Conservation (phyloP, 2,329 filamentous ascomycete species). For the Hortaea sp. region DNA sequence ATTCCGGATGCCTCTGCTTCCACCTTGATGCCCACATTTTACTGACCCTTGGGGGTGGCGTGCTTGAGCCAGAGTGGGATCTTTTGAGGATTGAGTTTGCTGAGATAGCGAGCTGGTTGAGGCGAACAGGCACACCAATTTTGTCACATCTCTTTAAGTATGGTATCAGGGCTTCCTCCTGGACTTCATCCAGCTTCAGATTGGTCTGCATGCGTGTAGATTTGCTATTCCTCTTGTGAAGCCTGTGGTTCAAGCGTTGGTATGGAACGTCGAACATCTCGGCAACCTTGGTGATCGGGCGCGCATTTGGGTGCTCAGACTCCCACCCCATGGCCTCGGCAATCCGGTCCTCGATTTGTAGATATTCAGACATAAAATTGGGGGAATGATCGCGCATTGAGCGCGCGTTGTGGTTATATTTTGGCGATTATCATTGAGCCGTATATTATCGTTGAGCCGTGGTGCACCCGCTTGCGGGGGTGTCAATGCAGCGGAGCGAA, state of each 20-base stretch:
- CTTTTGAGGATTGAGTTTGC: neutral
- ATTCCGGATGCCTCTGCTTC: neutral
- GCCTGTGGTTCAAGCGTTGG: neutral
- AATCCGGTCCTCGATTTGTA: neutral
- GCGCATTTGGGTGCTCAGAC: too few relatives aligned
- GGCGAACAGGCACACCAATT: neutral
- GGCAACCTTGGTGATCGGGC: neutral
- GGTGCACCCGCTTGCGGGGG: too few relatives aligned
- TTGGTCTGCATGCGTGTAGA: neutral
- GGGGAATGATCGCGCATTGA: too few relatives aligned
- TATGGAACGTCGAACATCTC: neutral
- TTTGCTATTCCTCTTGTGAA: neutral
- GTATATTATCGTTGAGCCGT: too few relatives aligned
- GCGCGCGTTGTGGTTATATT: too few relatives aligned
- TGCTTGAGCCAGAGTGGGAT: neutral
- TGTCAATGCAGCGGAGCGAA: too few relatives aligned
- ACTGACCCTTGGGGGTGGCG: neutral
- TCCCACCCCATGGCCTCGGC: neutral
- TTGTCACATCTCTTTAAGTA: neutral
- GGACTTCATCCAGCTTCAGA: neutral
- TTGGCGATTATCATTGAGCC: too few relatives aligned
- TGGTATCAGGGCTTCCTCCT: neutral
- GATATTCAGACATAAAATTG: neutral
- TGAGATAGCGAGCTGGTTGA: neutral
- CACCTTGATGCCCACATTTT: neutral